A percentile compares a stretch with the other conserved stretches of the same genome.
These are phyloP conservation scores for Saccharomycopsis oosterbeekiorum DNA, from an alignment of 805 yeast genomes.

Conservation along the genomic window DNA sequence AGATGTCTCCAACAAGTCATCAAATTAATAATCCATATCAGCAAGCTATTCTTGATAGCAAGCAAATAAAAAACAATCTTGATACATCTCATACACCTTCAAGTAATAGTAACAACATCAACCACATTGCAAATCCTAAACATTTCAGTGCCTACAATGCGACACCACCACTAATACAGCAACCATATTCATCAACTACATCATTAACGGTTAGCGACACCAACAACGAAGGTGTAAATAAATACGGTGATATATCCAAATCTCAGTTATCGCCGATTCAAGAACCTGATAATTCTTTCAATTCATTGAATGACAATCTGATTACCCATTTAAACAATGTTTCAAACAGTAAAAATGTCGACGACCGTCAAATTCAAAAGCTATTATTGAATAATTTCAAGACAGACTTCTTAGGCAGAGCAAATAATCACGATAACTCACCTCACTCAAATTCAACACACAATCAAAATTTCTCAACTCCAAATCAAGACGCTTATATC, in stretches of 20 bases:
- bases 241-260: neutral
- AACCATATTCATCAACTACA: neutral
- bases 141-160: slow-evolving; percentile 1
- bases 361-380: neutral
- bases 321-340: neutral
- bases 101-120: neutral
- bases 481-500: neutral
- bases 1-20: neutral
- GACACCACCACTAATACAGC: slow-evolving; percentile 4
- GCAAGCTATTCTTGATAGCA: neutral
- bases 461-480: too few species aligned
- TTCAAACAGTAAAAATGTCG: neutral
- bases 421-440: neutral
- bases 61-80: neutral
- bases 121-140: neutral
- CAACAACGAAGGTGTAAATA: neutral
- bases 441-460: neutral
- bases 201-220: neutral
- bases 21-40: neutral
- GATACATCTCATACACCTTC: neutral
- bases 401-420: neutral
- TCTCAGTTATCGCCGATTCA: slow-evolving; percentile 15
- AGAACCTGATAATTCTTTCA: slow-evolving; percentile 7
- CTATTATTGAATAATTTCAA: neutral
- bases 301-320: neutral